Evolutionary conservation across 2,329 filamentous ascomycete species (phyloP), one percentile per base, ranked within the genome.

Genomic region (Hysterium pulicare): DNA sequence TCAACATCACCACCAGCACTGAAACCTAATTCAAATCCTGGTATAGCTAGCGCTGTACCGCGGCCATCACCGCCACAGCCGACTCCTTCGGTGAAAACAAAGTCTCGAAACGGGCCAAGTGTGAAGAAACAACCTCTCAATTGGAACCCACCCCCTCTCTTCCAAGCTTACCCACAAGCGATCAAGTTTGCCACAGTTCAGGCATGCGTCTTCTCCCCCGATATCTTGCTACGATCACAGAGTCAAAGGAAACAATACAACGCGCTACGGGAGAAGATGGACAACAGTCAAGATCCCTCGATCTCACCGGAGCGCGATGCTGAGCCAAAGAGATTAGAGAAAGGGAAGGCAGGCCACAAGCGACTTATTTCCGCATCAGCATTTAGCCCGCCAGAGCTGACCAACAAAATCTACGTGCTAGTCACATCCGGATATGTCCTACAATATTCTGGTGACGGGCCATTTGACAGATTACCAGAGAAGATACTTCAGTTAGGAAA

Each of bases 141-240:
- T 37, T 74, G 70, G 64, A 63, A 70, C 4, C 66, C 71, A 6
- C 87, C 88, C 5, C 87, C 89, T 2, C 71, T 96, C 10, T 94
- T 90, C 63, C 86, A 95, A 62, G 89, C 87, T 10, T 95, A 90
- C 61, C 85, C 87, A 0, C 90, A 95, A 65, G 82, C 88, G 2
- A 77, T 88, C 51, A 90, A 86, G 57, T 81, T 93, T 62, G 82
- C 81, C 9, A 81, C 78, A 13, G 72, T 95, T 3, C 78, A 83
- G 20, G 78, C 85, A 13, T 84, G 84, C 28, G 79, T 77, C 2
- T 68, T 85, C 9, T 80, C 85, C 1, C 78, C 84, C 2, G 90
- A 94, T 47, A 68, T 77, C 1, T 78, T 93, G 35, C 62, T 89
- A 38, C 79, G 84, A 26, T 46, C 68, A 79, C 49, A 75, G 49